Percentiles rank a stretch among this genome's conserved stretches.
phyloP scores from a whole-genome alignment of 495 filamentous ascomycete genomes.

The Penicillium canariense region DNA sequence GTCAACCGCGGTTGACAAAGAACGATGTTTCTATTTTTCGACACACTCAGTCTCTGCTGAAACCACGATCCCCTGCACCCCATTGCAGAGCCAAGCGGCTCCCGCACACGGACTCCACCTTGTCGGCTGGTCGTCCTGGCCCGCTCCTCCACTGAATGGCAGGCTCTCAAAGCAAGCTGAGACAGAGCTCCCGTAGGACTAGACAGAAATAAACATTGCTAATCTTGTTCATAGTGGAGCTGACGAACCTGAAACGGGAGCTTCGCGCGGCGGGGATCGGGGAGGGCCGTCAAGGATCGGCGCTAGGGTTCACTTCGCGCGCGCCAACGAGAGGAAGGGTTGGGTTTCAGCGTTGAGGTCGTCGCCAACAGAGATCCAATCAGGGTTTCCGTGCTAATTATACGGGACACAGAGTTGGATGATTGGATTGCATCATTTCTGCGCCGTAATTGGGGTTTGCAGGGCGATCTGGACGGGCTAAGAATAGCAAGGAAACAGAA shows the following conservation, averaged over 20 bases:
- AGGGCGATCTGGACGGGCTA: background rate
- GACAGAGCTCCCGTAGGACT: conserved; percentile 6
- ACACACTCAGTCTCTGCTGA: conserved; percentile 14
- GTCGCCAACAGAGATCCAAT: conserved; percentile 15
- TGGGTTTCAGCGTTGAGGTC: conserved; percentile 15
- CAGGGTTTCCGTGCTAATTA: background rate
- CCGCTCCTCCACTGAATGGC: conserved; percentile 12
- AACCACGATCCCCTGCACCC: conserved; percentile 9
- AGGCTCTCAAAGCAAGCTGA: conserved; percentile 11
- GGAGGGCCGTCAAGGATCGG: background rate
- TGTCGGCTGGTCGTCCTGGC: background rate
- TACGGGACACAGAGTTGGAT: background rate
- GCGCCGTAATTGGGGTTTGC: background rate
- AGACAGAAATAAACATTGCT: conserved; percentile 2
- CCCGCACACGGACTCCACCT: conserved; percentile 12
- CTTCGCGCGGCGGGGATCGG: background rate
- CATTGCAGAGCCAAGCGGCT: conserved; percentile 13
- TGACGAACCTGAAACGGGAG: background rate
- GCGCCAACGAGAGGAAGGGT: conserved; percentile 17
- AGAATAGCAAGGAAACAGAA: background rate
- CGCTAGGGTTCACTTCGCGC: conserved; percentile 23
- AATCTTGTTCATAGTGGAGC: background rate
- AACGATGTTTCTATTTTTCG: conserved; percentile 20
- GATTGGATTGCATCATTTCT: background rate
- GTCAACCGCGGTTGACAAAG: conserved; percentile 3